phyloP scores from a whole-genome alignment of 1,284 basidiomycete species.

The Pseudozyma tsukubaensis region DNA sequence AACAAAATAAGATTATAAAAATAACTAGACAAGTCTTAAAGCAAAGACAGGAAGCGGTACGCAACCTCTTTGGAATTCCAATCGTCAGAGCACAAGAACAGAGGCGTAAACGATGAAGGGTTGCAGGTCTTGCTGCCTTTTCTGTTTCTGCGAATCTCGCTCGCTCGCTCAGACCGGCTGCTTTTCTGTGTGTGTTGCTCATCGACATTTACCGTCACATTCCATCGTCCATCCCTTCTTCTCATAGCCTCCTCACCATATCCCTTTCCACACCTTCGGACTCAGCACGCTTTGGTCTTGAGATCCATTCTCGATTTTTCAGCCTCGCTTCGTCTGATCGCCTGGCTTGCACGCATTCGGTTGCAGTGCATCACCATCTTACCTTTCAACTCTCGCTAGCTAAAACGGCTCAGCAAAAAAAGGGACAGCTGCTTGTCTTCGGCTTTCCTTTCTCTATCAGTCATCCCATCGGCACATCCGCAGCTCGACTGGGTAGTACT shows the following conservation, averaged over 20 bases:
- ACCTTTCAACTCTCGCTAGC: slow-evolving; percentile 1
- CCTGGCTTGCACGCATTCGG: slow-evolving; percentile 25
- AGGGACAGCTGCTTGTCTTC: too few species aligned
- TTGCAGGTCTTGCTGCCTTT: not conserved
- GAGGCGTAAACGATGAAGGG: not conserved
- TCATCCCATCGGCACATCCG: not conserved
- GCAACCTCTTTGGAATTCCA: not conserved
- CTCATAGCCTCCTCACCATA: not conserved
- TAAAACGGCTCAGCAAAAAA: slow-evolving; percentile 4
- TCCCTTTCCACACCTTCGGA: not conserved
- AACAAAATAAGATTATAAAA: not conserved
- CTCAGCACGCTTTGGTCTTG: not conserved
- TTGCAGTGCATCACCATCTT: slow-evolving; percentile 23
- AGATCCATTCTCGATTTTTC: not conserved
- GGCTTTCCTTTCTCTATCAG: not conserved
- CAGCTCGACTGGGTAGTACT: not conserved
- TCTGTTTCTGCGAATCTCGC: slow-evolving; percentile 7
- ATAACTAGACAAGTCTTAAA: not conserved
- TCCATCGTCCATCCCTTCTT: not conserved
- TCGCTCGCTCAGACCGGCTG: slow-evolving; percentile 3
- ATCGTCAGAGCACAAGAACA: not conserved
- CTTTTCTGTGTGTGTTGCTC: not conserved
- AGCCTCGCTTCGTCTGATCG: not conserved
- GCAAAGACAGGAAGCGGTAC: not conserved
- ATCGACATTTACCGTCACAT: not conserved